These are phyloP conservation scores for Penicillium simplicissimum DNA, from an alignment of 495 filamentous ascomycete genomes.

Conservation along the genomic window DNA sequence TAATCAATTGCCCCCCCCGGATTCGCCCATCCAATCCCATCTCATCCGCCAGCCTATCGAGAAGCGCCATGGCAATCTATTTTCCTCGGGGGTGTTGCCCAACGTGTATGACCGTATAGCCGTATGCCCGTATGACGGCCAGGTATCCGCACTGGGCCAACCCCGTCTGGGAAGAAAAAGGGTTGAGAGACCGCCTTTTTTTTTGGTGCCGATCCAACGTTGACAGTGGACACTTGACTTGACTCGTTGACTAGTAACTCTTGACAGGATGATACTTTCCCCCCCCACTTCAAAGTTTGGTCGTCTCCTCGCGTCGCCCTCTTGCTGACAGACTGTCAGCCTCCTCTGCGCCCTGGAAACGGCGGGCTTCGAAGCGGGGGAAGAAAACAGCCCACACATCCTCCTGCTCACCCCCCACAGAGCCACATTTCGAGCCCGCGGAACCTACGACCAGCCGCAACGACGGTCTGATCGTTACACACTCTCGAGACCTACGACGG, in stretches of 20 bases:
- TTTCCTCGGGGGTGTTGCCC: slow-evolving; percentile 1
- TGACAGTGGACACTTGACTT: neutral
- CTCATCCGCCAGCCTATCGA: neutral
- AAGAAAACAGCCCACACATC: slow-evolving; percentile 19
- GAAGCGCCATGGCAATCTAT: neutral
- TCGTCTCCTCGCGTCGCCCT: neutral
- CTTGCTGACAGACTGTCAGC: neutral
- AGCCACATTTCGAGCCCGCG: slow-evolving; percentile 13
- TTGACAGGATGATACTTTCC: slow-evolving; percentile 22
- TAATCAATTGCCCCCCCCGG: neutral
- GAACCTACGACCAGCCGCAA: slow-evolving; percentile 16
- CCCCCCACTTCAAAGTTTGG: neutral
- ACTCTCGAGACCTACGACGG: neutral
- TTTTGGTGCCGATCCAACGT: slow-evolving; percentile 30
- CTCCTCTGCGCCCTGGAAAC: slow-evolving; percentile 1
- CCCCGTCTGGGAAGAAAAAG: slow-evolving; percentile 13
- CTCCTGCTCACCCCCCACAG: slow-evolving; percentile 15
- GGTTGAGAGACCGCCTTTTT: slow-evolving; percentile 30
- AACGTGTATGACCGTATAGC: no score
- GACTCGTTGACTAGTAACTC: neutral
- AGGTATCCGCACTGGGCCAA: slow-evolving; percentile 12
- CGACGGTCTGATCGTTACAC: slow-evolving; percentile 17
- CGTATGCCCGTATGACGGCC: no score
- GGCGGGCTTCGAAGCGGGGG: slow-evolving; percentile 13
- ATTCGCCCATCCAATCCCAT: neutral